Evolutionary conservation across 768 basidiomycete species (phyloP).

Genomic region (Collybia nuda): DNA sequence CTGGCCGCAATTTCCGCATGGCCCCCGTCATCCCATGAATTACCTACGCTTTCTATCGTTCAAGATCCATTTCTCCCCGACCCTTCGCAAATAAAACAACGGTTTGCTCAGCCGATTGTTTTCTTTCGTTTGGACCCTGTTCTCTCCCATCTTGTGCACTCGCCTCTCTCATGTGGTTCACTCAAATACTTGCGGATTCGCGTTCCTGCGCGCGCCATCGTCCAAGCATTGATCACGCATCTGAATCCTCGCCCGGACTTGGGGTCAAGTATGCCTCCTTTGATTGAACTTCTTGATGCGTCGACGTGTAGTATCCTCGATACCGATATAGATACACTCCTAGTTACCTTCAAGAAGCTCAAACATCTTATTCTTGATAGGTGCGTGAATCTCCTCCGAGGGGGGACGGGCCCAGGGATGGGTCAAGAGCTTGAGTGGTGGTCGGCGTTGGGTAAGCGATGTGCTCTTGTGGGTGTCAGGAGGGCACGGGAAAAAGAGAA

Average conservation of each 20-base stretch:
- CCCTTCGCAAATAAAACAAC: slow-evolving; percentile 22
- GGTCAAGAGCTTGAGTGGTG: slow-evolving; percentile 36
- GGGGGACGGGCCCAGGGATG: slow-evolving; percentile 42
- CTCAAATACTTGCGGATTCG: slow-evolving; percentile 65
- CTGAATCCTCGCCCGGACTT: not conserved
- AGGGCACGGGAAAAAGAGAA: slow-evolving; percentile 70
- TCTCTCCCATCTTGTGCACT: slow-evolving; percentile 41
- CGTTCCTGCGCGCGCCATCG: slow-evolving; percentile 66
- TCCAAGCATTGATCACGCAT: slow-evolving; percentile 32
- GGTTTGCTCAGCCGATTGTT: slow-evolving; percentile 86
- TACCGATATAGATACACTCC: slow-evolving; percentile 51
- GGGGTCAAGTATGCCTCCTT: slow-evolving; percentile 36
- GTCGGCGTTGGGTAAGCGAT: slow-evolving; percentile 56
- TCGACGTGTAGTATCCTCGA: slow-evolving; percentile 65
- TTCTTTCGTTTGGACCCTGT: slow-evolving; percentile 71
- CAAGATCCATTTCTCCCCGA: slow-evolving; percentile 59
- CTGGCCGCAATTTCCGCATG: slow-evolving; percentile 64
- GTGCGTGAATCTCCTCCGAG: slow-evolving; percentile 55
- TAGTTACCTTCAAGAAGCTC: slow-evolving; percentile 49
- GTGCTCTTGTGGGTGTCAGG: slow-evolving; percentile 60
- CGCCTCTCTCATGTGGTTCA: slow-evolving; percentile 45
- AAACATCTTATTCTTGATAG: slow-evolving; percentile 72
- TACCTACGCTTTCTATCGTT: slow-evolving; percentile 57
- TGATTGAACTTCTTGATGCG: slow-evolving; percentile 67
- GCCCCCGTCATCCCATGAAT: slow-evolving; percentile 35